phyloP scores from a whole-genome alignment of 768 basidiomycete genomes.

The Boletellus emodensis region DNA sequence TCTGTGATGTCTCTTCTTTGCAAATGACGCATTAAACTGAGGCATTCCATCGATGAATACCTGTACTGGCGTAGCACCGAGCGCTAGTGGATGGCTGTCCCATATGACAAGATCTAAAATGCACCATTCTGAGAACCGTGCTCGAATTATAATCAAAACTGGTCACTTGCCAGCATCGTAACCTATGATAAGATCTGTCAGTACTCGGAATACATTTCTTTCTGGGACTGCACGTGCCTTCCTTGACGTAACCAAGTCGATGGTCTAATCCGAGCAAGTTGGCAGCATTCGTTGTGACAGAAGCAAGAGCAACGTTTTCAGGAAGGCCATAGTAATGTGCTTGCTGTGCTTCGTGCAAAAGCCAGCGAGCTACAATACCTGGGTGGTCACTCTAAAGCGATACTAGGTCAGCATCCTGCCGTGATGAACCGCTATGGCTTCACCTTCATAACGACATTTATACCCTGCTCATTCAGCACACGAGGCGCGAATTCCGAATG shows the following conservation, averaged over 20 bases:
- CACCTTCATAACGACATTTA: conserved; percentile 53
- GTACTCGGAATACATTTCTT: not conserved
- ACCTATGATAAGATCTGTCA: conserved; percentile 35
- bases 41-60: conserved; percentile 83
- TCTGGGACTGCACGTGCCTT: conserved; percentile 37
- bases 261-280: conserved; percentile 72
- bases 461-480: conserved; percentile 46
- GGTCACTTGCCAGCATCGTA: conserved; percentile 56
- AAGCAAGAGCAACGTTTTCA: conserved; percentile 61
- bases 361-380: conserved; percentile 62
- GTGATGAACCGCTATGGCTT: not conserved
- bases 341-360: conserved; percentile 82
- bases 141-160: not conserved
- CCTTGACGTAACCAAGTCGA: conserved; percentile 71
- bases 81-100: conserved; percentile 72
- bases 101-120: conserved; percentile 52
- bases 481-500: conserved; percentile 57
- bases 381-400: conserved; percentile 62
- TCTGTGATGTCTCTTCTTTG: conserved; percentile 43
- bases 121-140: not conserved
- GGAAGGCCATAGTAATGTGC: conserved; percentile 79
- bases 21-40: conserved; percentile 43
- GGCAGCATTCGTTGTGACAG: conserved; percentile 74
- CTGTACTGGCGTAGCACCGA: conserved; percentile 78
- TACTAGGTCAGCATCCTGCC: not conserved